Percentiles rank a stretch among this genome's conserved stretches.
These are phyloP conservation scores for Cucurbita pepo DNA, from an alignment of 306 rosid genomes.

Conservation along the genomic window DNA sequence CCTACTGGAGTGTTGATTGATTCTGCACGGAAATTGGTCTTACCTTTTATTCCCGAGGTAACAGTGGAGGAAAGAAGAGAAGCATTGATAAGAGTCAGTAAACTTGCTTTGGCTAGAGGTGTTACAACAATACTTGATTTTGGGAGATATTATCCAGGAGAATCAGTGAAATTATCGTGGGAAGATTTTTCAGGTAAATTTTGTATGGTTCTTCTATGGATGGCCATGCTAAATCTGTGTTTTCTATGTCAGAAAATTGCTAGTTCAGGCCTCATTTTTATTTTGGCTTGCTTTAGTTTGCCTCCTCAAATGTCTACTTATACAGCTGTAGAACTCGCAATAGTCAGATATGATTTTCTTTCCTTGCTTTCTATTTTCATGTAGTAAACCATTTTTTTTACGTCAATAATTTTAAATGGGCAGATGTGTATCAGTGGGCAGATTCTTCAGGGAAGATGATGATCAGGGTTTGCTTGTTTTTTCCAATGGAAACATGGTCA, in stretches of 20 bases:
- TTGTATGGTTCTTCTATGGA: neutral
- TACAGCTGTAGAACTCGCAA: neutral
- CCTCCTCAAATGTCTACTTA: neutral
- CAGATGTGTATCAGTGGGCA: conserved; percentile 92
- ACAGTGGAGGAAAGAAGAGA: conserved; percentile 65
- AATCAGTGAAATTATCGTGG: conserved; percentile 46
- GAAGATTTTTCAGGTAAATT: conserved; percentile 68
- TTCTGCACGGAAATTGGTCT: conserved; percentile 41
- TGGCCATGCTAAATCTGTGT: neutral
- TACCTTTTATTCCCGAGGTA: conserved; percentile 40
- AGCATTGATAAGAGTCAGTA: conserved; percentile 62
- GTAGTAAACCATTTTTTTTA: neutral
- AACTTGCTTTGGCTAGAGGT: conserved; percentile 45
- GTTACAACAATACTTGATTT: conserved; percentile 83
- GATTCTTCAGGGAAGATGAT: conserved; percentile 60
- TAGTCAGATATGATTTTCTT: neutral
- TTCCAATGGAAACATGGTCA: conserved; percentile 69
- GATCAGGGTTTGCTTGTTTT: conserved; percentile 68
- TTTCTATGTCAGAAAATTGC: neutral
- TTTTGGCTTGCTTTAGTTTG: neutral
- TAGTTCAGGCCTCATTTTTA: neutral
- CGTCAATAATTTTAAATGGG: conserved; percentile 6
- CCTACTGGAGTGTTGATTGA: conserved; percentile 71
- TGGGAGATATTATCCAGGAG: conserved; percentile 69
- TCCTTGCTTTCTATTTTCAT: neutral